A percentile compares a stretch with the other conserved stretches of the same genome.
phyloP scores from a whole-genome alignment of 805 yeast genomes.

The Wickerhamiella azymoides region DNA sequence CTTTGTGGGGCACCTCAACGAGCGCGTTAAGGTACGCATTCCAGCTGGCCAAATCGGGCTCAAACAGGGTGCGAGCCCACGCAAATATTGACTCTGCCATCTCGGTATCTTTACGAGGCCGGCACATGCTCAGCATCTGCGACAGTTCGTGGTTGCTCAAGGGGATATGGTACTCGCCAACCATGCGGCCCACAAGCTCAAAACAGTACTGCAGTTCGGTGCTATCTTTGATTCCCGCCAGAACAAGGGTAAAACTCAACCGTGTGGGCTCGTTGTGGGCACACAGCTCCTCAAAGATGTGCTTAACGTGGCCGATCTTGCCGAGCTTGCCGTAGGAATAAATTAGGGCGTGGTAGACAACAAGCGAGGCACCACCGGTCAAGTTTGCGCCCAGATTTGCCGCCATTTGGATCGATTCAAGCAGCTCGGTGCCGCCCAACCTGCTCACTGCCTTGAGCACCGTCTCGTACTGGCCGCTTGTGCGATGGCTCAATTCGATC shows the following conservation, averaged over 20 bases:
- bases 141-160: constrained; percentile 18
- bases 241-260: constrained; percentile 26
- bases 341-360: constrained; percentile 35
- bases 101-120: constrained; percentile 18
- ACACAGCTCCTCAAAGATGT: constrained; percentile 27
- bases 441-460: constrained; percentile 47
- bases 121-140: constrained; percentile 20
- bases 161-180: constrained; percentile 13
- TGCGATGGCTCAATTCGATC: constrained; percentile 15
- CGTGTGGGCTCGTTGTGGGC: constrained; percentile 21
- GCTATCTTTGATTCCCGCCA: constrained; percentile 27
- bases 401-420: constrained; percentile 37
- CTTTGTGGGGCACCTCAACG: constrained; percentile 22
- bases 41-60: constrained; percentile 21
- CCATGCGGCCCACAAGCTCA: constrained; percentile 17
- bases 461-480: constrained; percentile 40
- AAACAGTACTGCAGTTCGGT: constrained; percentile 27
- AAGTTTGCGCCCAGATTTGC: constrained; percentile 32
- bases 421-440: constrained; percentile 35
- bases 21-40: constrained; percentile 24
- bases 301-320: constrained; percentile 27
- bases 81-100: constrained; percentile 20
- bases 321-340: constrained; percentile 28
- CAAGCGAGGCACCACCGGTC: constrained; percentile 33
- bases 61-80: constrained; percentile 17